Base-by-base conservation (phyloP, 2,329 filamentous ascomycete species). In the Ceratocystis harringtonii region DNA sequence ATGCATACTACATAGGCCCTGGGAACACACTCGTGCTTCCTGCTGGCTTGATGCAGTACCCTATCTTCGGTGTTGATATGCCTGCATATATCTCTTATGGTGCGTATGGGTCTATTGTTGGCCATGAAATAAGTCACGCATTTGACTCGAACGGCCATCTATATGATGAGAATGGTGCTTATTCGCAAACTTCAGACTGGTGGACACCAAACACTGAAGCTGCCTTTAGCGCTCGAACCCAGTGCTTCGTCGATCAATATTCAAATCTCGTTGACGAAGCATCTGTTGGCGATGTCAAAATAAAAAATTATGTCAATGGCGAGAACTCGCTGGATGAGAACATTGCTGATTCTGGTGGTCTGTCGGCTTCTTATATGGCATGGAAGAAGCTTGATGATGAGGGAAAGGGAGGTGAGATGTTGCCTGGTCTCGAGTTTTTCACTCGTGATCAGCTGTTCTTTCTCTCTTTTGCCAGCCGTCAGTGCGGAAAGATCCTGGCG, bases 401-500 rank as follows among this genome's bases (percentile, higher is more conserved):
- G 32, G 22, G 57, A 25, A 78, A 77, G n/a, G 76, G 80, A 0
- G 80, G 81, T 66, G 70, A 78, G 70, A 72, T 78, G 45, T 77
- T 89, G 15, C 85, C 84, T 0, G 86, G 86, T 0, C 72, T 89
- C 3, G 78, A 82, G 2, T 69, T 75, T 19, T 88, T 88, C 68
- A 81, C 81, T 0, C 83, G 86, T 68, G 85, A 88, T 68, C 85
- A 89, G 72, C 73, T 89, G 3, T 89, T 89, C 75, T 89, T 88
- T 70, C 77, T 89, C 36, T 80, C 80, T 1, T 89, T 82, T 71
- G 80, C 76, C 5, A 85, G 83, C 69, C 80, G 78, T 74, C 89
- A 84, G 84, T 90, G 87, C 71, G 80, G 81, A 44, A 87, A 87
- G 75, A 79, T 75, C 1, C 80, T 82, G 5, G 80, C 81, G 68